A percentile compares a stretch with the other conserved stretches of the same genome.
Evolutionary conservation across 805 yeast genomes (phyloP).

Genomic region (Candida awuae): DNA sequence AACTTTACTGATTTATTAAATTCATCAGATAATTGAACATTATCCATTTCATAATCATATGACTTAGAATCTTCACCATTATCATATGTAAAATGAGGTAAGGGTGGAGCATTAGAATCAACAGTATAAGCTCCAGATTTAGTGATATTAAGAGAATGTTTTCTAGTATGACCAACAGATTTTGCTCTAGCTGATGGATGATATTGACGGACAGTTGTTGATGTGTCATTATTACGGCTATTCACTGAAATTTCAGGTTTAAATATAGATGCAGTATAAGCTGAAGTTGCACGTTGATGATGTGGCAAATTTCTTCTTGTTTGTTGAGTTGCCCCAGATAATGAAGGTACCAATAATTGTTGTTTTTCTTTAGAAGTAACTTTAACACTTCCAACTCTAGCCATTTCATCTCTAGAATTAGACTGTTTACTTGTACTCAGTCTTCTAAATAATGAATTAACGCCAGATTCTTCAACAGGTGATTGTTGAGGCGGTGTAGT

Average conservation of each 20-base stretch:
- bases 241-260: slow-evolving; percentile 17
- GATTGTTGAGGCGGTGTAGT: slow-evolving; percentile 17
- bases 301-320: slow-evolving; percentile 25
- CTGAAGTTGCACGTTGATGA: slow-evolving; percentile 33
- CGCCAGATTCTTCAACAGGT: slow-evolving; percentile 13
- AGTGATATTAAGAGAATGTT: slow-evolving; percentile 42
- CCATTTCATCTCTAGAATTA: slow-evolving; percentile 29
- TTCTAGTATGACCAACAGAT: slow-evolving; percentile 74
- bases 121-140: slow-evolving; percentile 14
- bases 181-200: slow-evolving; percentile 88
- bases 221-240: no score
- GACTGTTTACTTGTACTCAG: slow-evolving; percentile 26
- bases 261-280: slow-evolving; percentile 27
- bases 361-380: slow-evolving; percentile 50
- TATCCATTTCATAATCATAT: slow-evolving; percentile 46
- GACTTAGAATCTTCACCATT: slow-evolving; percentile 49
- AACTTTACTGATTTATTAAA: slow-evolving; percentile 14
- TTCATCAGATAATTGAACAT: slow-evolving; percentile 23
- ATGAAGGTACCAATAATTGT: slow-evolving; percentile 20
- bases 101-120: slow-evolving; percentile 33
- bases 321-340: slow-evolving; percentile 17
- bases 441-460: slow-evolving; percentile 27
- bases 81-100: slow-evolving; percentile 32
- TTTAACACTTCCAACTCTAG: slow-evolving; percentile 55
- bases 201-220: slow-evolving; percentile 18